phyloP scores from a whole-genome alignment of 768 basidiomycete species.

The Fomitopsis serialis region DNA sequence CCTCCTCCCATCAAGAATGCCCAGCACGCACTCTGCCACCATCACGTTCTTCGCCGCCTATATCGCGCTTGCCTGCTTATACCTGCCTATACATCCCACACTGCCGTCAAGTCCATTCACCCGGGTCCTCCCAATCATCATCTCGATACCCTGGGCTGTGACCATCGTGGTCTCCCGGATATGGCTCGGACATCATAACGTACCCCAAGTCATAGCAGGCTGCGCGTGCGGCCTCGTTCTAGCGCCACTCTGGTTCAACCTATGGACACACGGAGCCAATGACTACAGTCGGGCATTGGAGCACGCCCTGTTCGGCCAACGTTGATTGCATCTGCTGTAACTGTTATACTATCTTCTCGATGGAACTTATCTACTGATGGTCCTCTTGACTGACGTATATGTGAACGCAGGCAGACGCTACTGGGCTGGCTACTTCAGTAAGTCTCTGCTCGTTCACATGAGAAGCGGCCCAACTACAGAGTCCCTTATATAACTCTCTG shows the following conservation, averaged over 20 bases:
- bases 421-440: no score
- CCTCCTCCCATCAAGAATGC: slow-evolving; percentile 52
- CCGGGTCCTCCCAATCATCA: slow-evolving; percentile 39
- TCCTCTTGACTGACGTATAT: no score
- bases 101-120: slow-evolving; percentile 34
- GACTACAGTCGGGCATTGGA: slow-evolving; percentile 22
- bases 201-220: slow-evolving; percentile 62
- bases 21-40: slow-evolving; percentile 72
- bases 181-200: slow-evolving; percentile 75
- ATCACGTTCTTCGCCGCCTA: slow-evolving; percentile 64
- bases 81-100: slow-evolving; percentile 54
- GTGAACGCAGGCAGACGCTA: no score
- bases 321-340: background rate
- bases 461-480: background rate
- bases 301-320: background rate
- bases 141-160: slow-evolving; percentile 51
- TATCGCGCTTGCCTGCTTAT: slow-evolving; percentile 47
- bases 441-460: background rate
- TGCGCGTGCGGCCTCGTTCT: slow-evolving; percentile 47
- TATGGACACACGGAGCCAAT: slow-evolving; percentile 44
- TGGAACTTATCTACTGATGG: no score
- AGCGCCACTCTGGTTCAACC: slow-evolving; percentile 48
- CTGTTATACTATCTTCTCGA: background rate
- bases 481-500: slow-evolving; percentile 2
- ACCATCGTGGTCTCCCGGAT: slow-evolving; percentile 59